These are phyloP conservation scores for Tricholoma flavovirens DNA, from an alignment of 768 basidiomycete genomes.

Conservation along the genomic window DNA sequence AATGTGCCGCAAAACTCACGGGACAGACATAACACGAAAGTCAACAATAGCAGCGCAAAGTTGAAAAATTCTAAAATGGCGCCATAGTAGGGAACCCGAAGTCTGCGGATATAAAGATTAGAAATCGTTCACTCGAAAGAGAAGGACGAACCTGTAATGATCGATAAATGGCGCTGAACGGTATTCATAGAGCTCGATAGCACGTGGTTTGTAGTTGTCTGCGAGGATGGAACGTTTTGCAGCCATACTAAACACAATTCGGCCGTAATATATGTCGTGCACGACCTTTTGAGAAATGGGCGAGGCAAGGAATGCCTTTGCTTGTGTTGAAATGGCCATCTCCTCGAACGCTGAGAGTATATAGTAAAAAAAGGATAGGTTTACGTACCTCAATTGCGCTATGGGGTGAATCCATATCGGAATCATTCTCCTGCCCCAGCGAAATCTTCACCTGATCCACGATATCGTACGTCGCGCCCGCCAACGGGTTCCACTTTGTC, in stretches of 20 bases:
- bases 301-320: slow-evolving; percentile 79
- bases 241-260: slow-evolving; percentile 59
- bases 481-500: slow-evolving; percentile 78
- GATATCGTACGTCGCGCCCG: slow-evolving; percentile 64
- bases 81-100: slow-evolving; percentile 80
- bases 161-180: slow-evolving; percentile 68
- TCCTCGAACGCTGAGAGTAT: slow-evolving; percentile 22
- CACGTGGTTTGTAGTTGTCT: slow-evolving; percentile 82
- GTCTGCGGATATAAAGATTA: slow-evolving; percentile 29
- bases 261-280: slow-evolving; percentile 81
- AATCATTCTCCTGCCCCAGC: slow-evolving; percentile 47
- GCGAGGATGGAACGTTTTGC: slow-evolving; percentile 72
- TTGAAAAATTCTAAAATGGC: slow-evolving; percentile 75
- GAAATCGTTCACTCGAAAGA: neutral
- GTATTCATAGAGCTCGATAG: slow-evolving; percentile 68
- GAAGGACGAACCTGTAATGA: slow-evolving; percentile 59
- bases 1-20: slow-evolving; percentile 39
- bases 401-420: slow-evolving; percentile 62
- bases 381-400: slow-evolving; percentile 79
- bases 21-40: slow-evolving; percentile 70
- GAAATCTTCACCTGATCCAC: slow-evolving; percentile 59
- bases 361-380: neutral
- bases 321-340: slow-evolving; percentile 85
- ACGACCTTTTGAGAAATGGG: slow-evolving; percentile 84
- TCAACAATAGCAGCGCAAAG: slow-evolving; percentile 59